Conservation (phyloP, 2,329 filamentous ascomycete genomes). For the Stylonectria norvegica region DNA sequence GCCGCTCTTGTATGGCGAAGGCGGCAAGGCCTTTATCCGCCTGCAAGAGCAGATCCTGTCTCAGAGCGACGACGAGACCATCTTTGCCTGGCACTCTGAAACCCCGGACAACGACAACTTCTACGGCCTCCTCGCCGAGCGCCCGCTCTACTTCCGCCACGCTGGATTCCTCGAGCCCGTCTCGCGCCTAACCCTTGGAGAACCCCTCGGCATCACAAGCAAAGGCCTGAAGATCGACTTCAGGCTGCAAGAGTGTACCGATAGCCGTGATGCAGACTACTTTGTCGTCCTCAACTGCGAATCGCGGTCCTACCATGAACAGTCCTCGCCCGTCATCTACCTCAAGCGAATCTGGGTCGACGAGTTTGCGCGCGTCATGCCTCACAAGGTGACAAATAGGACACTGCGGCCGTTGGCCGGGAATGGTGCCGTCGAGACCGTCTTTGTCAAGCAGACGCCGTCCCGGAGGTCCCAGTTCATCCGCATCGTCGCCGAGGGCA, state of each 20-base stretch:
- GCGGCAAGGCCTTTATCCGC: not conserved
- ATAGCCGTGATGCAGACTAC: constrained; percentile 1
- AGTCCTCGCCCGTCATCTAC: not conserved
- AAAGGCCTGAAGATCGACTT: constrained; percentile 2
- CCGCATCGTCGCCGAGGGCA: not conserved
- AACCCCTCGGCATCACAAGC: constrained; percentile 2
- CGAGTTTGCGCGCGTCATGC: constrained; percentile 2
- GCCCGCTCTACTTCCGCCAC: not conserved
- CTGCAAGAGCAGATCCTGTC: not conserved
- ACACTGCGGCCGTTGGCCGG: not conserved
- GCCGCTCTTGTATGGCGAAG: constrained; percentile 4
- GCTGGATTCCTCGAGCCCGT: not conserved
- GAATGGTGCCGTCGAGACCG: not conserved
- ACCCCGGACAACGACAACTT: not conserved
- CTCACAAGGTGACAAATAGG: not conserved
- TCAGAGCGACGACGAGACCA: not conserved
- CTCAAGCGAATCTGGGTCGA: constrained; percentile 4
- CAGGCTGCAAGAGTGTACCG: not conserved
- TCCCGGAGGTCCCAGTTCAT: constrained; percentile 2
- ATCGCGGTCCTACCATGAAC: not conserved
- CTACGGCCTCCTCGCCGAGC: not conserved
- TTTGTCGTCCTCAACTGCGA: constrained; percentile 2
- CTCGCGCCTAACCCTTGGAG: not conserved
- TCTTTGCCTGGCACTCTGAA: not conserved
- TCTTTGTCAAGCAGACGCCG: constrained; percentile 1